Evolutionary conservation across 192 early-diverging fungal genomes (phyloP).

Genomic region (Coemansia sp.): DNA sequence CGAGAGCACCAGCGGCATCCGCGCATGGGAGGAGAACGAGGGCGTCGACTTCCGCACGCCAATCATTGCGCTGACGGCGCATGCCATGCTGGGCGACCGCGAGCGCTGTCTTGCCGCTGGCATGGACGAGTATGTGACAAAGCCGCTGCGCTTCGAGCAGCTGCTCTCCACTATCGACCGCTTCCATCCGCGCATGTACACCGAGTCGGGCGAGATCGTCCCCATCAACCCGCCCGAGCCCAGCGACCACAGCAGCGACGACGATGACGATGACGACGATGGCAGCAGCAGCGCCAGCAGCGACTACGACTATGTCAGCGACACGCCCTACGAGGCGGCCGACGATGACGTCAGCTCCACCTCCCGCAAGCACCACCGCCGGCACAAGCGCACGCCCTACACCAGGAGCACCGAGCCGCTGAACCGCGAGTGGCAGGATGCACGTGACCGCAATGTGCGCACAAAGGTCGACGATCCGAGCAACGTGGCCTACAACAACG

Average conservation of each 20-base stretch:
- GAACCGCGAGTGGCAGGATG: not conserved
- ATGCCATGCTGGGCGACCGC: slow-evolving; percentile 89
- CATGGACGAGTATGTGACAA: slow-evolving; percentile 81
- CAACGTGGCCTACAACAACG: slow-evolving; percentile 13
- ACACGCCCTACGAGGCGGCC: not conserved
- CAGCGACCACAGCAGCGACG: not conserved
- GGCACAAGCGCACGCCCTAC: not conserved
- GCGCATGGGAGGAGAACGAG: slow-evolving; percentile 64
- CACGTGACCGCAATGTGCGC: slow-evolving; percentile 1
- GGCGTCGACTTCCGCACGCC: slow-evolving; percentile 63
- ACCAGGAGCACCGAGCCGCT: not conserved
- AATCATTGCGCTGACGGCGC: slow-evolving; percentile 83
- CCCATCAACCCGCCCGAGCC: slow-evolving; percentile 32
- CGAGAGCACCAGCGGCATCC: slow-evolving; percentile 79
- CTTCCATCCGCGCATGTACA: slow-evolving; percentile 54
- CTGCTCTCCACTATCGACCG: slow-evolving; percentile 45
- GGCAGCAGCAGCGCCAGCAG: slow-evolving; percentile 1
- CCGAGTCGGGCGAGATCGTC: slow-evolving; percentile 43
- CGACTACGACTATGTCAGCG: not conserved
- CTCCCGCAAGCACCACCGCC: not conserved
- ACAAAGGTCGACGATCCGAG: slow-evolving; percentile 9
- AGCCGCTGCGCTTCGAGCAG: slow-evolving; percentile 57
- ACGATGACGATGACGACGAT: not conserved
- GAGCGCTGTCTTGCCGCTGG: slow-evolving; percentile 81
- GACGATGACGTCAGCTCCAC: not conserved